These are phyloP conservation scores for Panicum hallii DNA, from an alignment of 202 grass and related monocot species.

Conservation along the genomic window DNA sequence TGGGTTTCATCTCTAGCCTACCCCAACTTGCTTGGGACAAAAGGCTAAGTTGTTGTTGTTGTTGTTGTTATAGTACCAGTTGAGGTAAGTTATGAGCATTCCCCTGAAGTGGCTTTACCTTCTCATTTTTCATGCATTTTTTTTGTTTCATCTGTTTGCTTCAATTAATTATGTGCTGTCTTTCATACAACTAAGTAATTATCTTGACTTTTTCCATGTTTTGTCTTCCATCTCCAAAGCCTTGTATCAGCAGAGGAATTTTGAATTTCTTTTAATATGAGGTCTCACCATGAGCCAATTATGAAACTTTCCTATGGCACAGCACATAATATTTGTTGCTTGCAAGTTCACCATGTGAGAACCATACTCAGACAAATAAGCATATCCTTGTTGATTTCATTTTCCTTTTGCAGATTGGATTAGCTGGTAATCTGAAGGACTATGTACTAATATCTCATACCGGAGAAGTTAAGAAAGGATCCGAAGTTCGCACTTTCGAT, in stretches of 20 bases:
- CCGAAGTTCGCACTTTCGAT: conserved; percentile 74
- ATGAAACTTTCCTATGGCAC: background rate
- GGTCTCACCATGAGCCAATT: background rate
- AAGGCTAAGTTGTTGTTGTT: no score
- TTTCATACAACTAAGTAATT: background rate
- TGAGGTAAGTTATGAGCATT: background rate
- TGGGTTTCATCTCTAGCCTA: no score
- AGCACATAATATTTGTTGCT: background rate
- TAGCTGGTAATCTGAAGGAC: conserved; percentile 86
- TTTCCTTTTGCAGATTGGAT: conserved; percentile 66
- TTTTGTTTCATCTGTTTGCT: background rate
- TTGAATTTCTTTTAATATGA: background rate
- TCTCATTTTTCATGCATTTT: background rate
- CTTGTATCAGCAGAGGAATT: background rate
- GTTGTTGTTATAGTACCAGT: background rate
- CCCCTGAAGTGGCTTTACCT: background rate
- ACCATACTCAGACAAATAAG: background rate
- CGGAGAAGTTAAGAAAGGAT: conserved; percentile 80
- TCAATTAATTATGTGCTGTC: background rate
- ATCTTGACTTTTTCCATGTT: background rate
- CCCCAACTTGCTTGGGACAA: no score
- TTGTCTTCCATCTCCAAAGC: background rate
- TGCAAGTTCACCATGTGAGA: conserved; percentile 19
- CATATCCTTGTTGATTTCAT: background rate
- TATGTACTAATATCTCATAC: conserved; percentile 70